Evolutionary conservation across 257 asterid species (phyloP).

Genomic region (Solanum corneliomulleri): DNA sequence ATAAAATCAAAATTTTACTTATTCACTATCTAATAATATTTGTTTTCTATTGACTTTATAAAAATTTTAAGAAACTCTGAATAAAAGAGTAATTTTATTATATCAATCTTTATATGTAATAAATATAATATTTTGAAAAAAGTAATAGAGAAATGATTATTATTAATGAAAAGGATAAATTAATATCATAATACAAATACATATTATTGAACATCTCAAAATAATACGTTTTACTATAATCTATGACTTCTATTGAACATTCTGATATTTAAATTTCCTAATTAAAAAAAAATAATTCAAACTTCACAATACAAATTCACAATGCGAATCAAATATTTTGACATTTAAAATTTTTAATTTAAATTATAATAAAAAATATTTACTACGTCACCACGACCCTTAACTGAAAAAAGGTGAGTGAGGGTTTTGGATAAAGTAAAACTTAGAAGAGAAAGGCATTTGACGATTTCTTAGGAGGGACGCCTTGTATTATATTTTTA

Average conservation of each 20-base stretch:
- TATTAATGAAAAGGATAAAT: too few species aligned
- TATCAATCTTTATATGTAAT: too few species aligned
- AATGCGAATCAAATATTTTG: fast-evolving
- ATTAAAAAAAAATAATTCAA: not conserved
- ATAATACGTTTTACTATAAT: not conserved
- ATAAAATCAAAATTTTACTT: too few species aligned
- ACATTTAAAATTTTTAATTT: fast-evolving
- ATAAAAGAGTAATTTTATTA: too few species aligned
- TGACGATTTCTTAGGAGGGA: slow-evolving; percentile 43
- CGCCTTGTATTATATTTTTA: slow-evolving; percentile 25
- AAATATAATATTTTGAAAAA: too few species aligned
- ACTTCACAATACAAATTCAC: not conserved
- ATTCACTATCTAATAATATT: too few species aligned
- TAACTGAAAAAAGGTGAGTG: not conserved
- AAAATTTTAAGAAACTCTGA: too few species aligned
- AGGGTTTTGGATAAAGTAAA: not conserved
- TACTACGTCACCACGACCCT: fast-evolving
- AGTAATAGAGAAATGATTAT: too few species aligned
- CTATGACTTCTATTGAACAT: not conserved
- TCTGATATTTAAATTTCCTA: fast-evolving
- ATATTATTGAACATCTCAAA: too few species aligned
- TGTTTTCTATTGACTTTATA: too few species aligned
- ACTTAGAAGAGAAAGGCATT: slow-evolving; percentile 21
- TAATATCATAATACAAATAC: too few species aligned
- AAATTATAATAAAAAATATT: not conserved